These are phyloP conservation scores for Drechslerella coelobrocha DNA, from an alignment of 2,329 filamentous ascomycete genomes.

Conservation along the genomic window DNA sequence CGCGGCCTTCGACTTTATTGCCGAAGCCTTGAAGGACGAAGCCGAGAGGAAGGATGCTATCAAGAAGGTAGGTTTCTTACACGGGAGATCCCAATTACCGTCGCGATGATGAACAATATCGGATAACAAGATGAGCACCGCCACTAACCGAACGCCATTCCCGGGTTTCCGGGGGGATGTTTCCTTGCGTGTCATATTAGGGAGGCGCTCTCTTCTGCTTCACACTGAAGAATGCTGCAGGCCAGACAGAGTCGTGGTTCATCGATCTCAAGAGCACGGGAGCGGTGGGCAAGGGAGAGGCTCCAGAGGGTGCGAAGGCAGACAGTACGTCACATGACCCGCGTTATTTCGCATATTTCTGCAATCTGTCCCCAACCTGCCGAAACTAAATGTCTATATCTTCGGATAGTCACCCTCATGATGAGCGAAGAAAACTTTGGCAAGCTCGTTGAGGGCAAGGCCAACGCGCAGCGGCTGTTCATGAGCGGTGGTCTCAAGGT, in stretches of 20 bases:
- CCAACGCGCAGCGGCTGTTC: constrained; percentile 92
- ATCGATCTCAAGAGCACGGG: constrained; percentile 94
- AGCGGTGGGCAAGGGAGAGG: constrained; percentile 76
- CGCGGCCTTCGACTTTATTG: constrained; percentile 87
- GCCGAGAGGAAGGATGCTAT: constrained; percentile 82
- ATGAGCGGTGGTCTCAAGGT: constrained; percentile 99
- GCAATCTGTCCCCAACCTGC: background rate
- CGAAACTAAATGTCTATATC: background rate
- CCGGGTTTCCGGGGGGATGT: constrained; percentile 3
- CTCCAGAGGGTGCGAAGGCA: constrained; percentile 75
- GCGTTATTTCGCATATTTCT: background rate
- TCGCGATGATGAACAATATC: background rate
- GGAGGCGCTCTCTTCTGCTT: constrained; percentile 89
- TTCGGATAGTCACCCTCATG: constrained; percentile 74
- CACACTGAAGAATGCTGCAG: constrained; percentile 83
- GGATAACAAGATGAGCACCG: background rate
- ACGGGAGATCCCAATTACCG: background rate
- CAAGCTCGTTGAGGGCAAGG: constrained; percentile 82
- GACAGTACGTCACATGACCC: constrained; percentile 68
- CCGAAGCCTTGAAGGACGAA: constrained; percentile 71
- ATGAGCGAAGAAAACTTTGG: constrained; percentile 87
- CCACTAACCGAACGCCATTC: constrained; percentile 13
- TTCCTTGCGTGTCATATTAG: constrained; percentile 56
- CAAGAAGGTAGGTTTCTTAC: constrained; percentile 63
- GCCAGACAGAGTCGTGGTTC: constrained; percentile 85